Conservation (phyloP, 495 filamentous ascomycete genomes). For the Hyphodiscus hymeniophilus region DNA sequence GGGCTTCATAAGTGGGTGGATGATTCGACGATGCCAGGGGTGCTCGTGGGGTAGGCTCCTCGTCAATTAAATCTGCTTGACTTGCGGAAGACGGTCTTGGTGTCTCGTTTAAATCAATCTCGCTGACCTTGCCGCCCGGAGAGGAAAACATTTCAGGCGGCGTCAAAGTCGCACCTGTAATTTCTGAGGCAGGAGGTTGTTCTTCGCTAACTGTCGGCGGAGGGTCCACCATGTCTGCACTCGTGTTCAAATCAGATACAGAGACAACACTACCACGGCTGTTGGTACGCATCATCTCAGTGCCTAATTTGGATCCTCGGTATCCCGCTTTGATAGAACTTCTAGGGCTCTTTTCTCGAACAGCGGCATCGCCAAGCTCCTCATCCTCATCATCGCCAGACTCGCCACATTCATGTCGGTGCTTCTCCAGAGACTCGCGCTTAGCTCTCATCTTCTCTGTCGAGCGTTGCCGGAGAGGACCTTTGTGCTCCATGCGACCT, state of each 20-base stretch:
- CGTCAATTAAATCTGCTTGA: conserved; percentile 7
- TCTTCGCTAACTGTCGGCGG: conserved; percentile 16
- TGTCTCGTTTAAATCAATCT: conserved; percentile 29
- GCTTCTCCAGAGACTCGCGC: conserved; percentile 66
- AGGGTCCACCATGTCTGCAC: conserved; percentile 23
- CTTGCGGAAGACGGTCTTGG: conserved; percentile 15
- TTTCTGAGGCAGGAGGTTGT: conserved; percentile 16
- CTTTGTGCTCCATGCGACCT: conserved; percentile 46
- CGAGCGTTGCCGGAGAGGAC: conserved; percentile 61
- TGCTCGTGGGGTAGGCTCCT: conserved; percentile 24
- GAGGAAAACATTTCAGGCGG: conserved; percentile 33
- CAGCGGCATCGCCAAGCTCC: conserved; percentile 58
- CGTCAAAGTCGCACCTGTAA: conserved; percentile 26
- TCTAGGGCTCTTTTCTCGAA: conserved; percentile 51
- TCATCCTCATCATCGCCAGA: conserved; percentile 93
- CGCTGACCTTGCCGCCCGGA: conserved; percentile 26
- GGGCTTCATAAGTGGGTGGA: conserved; percentile 2
- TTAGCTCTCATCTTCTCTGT: conserved; percentile 70
- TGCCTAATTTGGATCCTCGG: conserved; percentile 72
- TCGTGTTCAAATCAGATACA: conserved; percentile 9
- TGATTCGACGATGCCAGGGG: conserved; percentile 13
- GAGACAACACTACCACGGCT: conserved; percentile 74
- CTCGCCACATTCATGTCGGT: conserved; percentile 68
- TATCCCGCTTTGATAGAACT: conserved; percentile 28
- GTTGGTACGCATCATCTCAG: conserved; percentile 94